Conservation (phyloP, 805 yeast species). For the Lipomyces spencermartinsiae region DNA sequence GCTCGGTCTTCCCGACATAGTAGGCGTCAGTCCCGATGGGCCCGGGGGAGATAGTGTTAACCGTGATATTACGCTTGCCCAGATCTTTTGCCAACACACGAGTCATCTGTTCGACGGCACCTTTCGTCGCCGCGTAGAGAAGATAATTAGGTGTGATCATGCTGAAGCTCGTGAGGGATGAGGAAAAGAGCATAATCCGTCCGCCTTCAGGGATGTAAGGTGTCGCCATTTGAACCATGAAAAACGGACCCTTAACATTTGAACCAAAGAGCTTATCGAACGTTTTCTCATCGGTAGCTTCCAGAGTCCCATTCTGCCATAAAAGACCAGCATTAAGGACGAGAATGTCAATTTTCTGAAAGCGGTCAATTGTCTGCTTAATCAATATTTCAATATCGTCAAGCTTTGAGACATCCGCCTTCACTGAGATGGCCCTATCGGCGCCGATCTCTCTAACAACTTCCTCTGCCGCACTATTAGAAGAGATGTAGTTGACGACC, state of each 20-base stretch:
- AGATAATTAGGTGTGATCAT: conserved; percentile 54
- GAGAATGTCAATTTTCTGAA: conserved; percentile 13
- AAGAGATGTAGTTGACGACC: conserved; percentile 46
- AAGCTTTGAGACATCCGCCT: conserved; percentile 40
- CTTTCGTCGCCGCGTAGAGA: conserved; percentile 64
- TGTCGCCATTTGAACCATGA: background rate
- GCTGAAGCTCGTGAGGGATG: background rate
- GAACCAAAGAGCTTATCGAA: conserved; percentile 5
- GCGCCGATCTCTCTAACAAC: conserved; percentile 5
- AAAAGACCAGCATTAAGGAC: conserved; percentile 12
- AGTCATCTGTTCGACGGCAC: conserved; percentile 60
- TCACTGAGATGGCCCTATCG: conserved; percentile 31
- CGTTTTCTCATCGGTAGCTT: conserved; percentile 1
- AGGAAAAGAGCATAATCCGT: background rate
- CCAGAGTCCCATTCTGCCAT: background rate
- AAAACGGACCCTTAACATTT: conserved; percentile 15
- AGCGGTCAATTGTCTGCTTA: conserved; percentile 4
- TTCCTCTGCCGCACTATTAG: conserved; percentile 1
- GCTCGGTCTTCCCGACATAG: conserved; percentile 34
- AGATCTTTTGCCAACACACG: conserved; percentile 56
- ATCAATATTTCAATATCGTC: conserved; percentile 45
- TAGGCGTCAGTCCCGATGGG: conserved; percentile 26
- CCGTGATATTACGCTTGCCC: conserved; percentile 53
- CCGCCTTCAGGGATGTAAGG: background rate
- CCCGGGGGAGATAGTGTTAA: conserved; percentile 58